These are phyloP conservation scores for Candida taoyuanica DNA, from an alignment of 805 yeast species.

Conservation along the genomic window DNA sequence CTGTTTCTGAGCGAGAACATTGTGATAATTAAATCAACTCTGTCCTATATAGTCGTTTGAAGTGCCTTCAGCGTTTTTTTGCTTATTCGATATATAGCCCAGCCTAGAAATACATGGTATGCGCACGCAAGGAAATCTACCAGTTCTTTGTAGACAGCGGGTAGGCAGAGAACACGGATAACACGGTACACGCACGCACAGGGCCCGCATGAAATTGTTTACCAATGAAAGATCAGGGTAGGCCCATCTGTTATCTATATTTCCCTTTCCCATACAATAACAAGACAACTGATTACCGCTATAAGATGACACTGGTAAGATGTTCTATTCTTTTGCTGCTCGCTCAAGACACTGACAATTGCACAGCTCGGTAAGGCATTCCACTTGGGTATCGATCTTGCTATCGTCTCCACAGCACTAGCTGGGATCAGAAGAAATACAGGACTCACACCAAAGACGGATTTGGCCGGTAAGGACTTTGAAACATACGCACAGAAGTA, in stretches of 20 bases:
- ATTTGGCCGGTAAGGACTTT: conserved; percentile 39
- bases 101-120: background rate
- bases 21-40: too few relatives aligned
- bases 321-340: too few relatives aligned
- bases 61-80: too few relatives aligned
- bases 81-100: background rate
- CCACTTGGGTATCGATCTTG: conserved; percentile 56
- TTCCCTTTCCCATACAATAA: too few relatives aligned
- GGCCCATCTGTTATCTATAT: too few relatives aligned
- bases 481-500: conserved; percentile 57
- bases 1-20: conserved; percentile 9
- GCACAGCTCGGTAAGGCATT: conserved; percentile 45
- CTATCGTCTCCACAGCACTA: conserved; percentile 58
- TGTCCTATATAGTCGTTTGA: too few relatives aligned
- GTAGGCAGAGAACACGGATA: background rate
- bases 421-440: conserved; percentile 73
- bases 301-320: background rate
- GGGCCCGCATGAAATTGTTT: too few relatives aligned
- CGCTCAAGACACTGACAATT: too few relatives aligned
- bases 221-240: too few relatives aligned
- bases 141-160: background rate
- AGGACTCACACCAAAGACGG: conserved; percentile 58
- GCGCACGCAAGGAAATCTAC: background rate
- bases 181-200: conserved; percentile 4
- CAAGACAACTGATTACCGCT: too few relatives aligned